Evolutionary conservation across 2,329 filamentous ascomycete genomes (phyloP).

Genomic region (Sphaerostilbella broomeana): DNA sequence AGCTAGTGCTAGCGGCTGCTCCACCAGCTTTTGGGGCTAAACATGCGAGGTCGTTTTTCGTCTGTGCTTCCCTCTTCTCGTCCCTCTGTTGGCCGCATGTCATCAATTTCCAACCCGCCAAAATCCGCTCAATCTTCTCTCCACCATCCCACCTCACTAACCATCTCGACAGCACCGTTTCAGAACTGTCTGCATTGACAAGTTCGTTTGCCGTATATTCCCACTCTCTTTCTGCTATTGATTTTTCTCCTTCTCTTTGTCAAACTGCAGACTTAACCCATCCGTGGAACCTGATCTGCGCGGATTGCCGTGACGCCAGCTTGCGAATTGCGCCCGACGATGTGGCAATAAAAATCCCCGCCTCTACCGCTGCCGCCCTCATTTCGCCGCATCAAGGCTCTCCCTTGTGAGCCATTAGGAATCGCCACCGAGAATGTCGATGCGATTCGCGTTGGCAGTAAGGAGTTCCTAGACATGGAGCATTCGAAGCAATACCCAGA

Average conservation of each 20-base stretch:
- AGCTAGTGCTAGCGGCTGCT: no score
- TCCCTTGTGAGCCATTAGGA: background rate
- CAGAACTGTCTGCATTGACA: no score
- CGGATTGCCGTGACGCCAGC: no score
- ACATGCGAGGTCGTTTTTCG: background rate
- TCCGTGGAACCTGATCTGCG: no score
- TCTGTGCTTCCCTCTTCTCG: background rate
- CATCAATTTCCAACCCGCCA: slow-evolving; percentile 3
- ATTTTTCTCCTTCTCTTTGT: no score
- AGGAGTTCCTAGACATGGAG: slow-evolving; percentile 9
- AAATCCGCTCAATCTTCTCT: background rate
- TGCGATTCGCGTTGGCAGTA: background rate
- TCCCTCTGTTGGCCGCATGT: background rate
- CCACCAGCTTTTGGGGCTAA: background rate
- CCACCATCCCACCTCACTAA: background rate
- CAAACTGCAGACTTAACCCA: no score
- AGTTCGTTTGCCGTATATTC: no score
- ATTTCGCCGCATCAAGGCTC: slow-evolving; percentile 1
- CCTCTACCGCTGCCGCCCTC: slow-evolving; percentile 4
- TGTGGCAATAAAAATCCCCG: slow-evolving; percentile 2
- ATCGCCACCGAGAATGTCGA: background rate
- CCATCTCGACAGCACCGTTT: no score
- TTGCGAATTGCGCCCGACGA: no score
- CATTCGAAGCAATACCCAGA: slow-evolving; percentile 11
- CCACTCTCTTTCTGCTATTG: no score